Percentiles rank a stretch among this genome's conserved stretches.
phyloP scores from a whole-genome alignment of 2,329 filamentous ascomycete genomes.

The Didymella exigua region DNA sequence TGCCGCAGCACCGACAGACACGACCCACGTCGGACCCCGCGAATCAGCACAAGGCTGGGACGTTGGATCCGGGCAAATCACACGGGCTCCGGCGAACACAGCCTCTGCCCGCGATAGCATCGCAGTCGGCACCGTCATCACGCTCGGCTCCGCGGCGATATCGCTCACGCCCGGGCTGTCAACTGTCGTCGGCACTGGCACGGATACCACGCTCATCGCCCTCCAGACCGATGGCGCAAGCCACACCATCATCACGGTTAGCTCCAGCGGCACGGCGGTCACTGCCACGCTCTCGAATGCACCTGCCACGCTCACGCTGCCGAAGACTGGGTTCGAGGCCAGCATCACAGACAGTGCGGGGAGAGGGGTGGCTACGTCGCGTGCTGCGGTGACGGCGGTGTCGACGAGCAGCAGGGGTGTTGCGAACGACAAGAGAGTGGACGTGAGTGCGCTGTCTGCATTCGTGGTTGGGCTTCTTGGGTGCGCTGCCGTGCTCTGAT shows the following conservation, averaged over 20 bases:
- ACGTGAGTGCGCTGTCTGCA: background rate
- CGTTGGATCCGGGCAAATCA: background rate
- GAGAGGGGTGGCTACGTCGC: background rate
- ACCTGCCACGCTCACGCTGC: conserved; percentile 25
- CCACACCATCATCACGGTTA: conserved; percentile 34
- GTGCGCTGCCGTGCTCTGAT: background rate
- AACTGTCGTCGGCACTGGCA: conserved; percentile 29
- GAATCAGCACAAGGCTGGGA: background rate
- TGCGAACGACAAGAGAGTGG: background rate
- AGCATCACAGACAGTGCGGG: conserved; percentile 23
- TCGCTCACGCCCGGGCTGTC: conserved; percentile 38
- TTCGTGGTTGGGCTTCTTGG: background rate
- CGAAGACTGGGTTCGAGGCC: conserved; percentile 29
- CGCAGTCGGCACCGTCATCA: conserved; percentile 17
- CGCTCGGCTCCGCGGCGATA: conserved; percentile 25
- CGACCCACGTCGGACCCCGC: background rate
- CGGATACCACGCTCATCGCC: conserved; percentile 28
- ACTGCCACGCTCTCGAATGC: conserved; percentile 32
- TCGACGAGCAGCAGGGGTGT: conserved; percentile 3
- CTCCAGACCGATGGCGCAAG: conserved; percentile 32
- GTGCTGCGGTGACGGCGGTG: background rate
- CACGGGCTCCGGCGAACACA: background rate
- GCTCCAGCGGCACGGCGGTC: conserved; percentile 35
- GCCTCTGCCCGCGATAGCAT: conserved; percentile 3
- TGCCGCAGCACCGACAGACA: background rate